These are phyloP conservation scores for Emmonsiellopsis sp. DNA, from an alignment of 2,329 filamentous ascomycete genomes.

Conservation along the genomic window DNA sequence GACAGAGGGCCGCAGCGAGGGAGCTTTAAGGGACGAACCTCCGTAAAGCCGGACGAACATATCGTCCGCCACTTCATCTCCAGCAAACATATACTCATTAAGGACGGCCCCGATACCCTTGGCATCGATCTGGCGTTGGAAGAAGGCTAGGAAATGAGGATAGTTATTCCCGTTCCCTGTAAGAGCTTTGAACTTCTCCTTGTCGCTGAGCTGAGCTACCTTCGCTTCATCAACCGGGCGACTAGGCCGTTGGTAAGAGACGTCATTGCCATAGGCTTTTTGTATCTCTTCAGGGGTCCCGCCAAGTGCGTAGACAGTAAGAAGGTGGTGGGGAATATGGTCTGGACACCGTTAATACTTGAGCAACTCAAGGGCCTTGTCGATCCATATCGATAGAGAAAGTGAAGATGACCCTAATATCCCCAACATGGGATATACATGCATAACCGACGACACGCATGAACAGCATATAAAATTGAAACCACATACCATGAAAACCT, in stretches of 20 bases:
- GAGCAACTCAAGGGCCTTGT: too few species aligned
- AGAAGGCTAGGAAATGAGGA: conserved; percentile 67
- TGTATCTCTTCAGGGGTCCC: conserved; percentile 54
- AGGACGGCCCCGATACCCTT: conserved; percentile 56
- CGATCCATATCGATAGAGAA: too few species aligned
- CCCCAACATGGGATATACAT: too few species aligned
- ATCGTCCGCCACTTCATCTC: conserved; percentile 55
- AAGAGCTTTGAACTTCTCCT: conserved; percentile 46
- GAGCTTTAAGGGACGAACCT: conserved; percentile 32
- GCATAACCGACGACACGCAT: background rate
- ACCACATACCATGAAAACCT: conserved; percentile 57
- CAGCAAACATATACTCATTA: conserved; percentile 59
- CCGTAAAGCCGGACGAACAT: conserved; percentile 61
- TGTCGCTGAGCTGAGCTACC: conserved; percentile 49
- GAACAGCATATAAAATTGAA: background rate
- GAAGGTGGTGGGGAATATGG: conserved; percentile 70
- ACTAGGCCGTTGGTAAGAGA: conserved; percentile 54
- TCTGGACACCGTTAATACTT: conserved; percentile 33
- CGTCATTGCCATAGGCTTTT: conserved; percentile 56
- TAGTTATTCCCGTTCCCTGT: conserved; percentile 61
- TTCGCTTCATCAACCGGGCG: conserved; percentile 41
- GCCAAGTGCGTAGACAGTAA: conserved; percentile 68
- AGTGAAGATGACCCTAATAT: too few species aligned
- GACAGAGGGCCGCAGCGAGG: conserved; percentile 1
- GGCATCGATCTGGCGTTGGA: conserved; percentile 60